phyloP scores from a whole-genome alignment of 495 filamentous ascomycete species.

The Penicillium atrosanguineum region DNA sequence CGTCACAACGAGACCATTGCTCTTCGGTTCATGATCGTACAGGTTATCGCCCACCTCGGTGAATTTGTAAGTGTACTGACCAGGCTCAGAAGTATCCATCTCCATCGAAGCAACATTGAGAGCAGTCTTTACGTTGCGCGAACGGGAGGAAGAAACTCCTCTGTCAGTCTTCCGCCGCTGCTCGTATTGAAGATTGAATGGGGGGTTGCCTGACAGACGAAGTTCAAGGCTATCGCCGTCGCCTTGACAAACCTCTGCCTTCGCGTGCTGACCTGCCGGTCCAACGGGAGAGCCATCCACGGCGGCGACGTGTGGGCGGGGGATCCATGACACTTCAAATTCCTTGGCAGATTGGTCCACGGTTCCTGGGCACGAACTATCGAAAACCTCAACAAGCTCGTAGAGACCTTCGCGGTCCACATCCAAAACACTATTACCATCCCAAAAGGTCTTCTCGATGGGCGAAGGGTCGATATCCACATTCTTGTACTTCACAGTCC shows the following conservation, averaged over 20 bases:
- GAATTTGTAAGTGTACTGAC: conserved; percentile 83
- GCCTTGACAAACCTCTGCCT: conserved; percentile 87
- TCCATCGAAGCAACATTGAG: conserved; percentile 69
- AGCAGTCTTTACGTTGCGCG: conserved; percentile 68
- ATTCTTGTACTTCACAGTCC: conserved; percentile 74
- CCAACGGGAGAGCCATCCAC: conserved; percentile 58
- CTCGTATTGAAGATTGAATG: conserved; percentile 80
- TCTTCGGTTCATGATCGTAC: conserved; percentile 70
- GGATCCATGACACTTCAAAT: conserved; percentile 82
- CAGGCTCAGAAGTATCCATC: conserved; percentile 80
- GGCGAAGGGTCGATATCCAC: conserved; percentile 41
- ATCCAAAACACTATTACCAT: conserved; percentile 67
- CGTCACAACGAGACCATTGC: conserved; percentile 61
- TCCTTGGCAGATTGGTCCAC: conserved; percentile 67
- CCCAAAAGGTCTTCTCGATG: conserved; percentile 49
- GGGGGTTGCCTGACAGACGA: conserved; percentile 73
- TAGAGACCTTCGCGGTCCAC: conserved; percentile 70
- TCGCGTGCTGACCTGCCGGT: conserved; percentile 52
- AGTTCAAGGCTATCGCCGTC: conserved; percentile 87
- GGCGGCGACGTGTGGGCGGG: conserved; percentile 69
- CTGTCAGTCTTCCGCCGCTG: conserved; percentile 63
- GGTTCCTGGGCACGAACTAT: conserved; percentile 74
- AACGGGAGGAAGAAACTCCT: conserved; percentile 56
- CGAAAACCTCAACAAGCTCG: conserved; percentile 70
- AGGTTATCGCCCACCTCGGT: conserved; percentile 73